These are phyloP conservation scores for Verbascum thapsus DNA, from an alignment of 257 asterid species.

Conservation along the genomic window DNA sequence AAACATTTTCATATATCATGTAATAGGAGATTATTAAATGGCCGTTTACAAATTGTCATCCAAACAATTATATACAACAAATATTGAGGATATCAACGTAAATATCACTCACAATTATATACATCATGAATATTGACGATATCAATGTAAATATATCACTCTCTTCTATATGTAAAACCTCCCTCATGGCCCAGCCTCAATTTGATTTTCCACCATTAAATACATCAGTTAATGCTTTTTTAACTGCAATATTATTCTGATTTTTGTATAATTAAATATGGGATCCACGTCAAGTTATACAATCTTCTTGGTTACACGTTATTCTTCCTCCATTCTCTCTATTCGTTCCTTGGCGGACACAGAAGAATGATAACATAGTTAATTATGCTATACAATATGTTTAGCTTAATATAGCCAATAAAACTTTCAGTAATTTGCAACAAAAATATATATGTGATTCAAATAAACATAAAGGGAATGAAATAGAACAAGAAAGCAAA, in stretches of 20 bases:
- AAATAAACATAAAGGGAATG: background rate
- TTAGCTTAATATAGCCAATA: constrained; percentile 9
- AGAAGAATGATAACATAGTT: constrained; percentile 8
- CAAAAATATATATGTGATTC: constrained; percentile 18
- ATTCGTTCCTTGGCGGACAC: background rate
- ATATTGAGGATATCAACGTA: constrained; percentile 4
- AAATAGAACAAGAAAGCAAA: constrained; percentile 6
- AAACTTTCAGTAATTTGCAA: background rate
- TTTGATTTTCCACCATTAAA: constrained; percentile 3
- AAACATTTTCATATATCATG: background rate
- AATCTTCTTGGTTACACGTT: background rate
- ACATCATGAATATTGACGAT: background rate
- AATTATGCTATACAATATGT: background rate
- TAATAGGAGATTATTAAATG: constrained; percentile 12
- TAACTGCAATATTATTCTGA: no score
- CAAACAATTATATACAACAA: constrained; percentile 9
- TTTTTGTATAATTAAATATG: background rate
- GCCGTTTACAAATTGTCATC: constrained; percentile 4
- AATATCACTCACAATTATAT: background rate
- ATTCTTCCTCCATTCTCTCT: background rate
- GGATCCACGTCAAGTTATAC: background rate
- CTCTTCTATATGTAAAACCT: background rate
- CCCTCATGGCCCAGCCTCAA: background rate
- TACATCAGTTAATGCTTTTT: background rate
- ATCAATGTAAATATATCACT: constrained; percentile 11